Conservation (phyloP, 768 basidiomycete genomes). For the Termitomyces titanicus region DNA sequence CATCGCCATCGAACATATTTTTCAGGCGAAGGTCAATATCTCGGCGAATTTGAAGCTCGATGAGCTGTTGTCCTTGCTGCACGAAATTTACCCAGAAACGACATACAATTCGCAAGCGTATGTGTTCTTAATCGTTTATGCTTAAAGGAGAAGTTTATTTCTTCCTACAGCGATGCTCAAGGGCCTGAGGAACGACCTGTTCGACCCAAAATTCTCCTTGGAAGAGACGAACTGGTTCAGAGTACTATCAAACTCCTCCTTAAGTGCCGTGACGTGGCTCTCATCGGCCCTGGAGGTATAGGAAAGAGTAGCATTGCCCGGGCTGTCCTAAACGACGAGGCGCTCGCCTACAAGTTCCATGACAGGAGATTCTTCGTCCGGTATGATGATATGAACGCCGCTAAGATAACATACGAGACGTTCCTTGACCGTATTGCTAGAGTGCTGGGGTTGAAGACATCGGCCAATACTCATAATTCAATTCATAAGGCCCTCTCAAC, state of each 20-base stretch:
- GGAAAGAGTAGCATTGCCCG: slow-evolving; percentile 7
- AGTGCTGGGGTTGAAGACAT: not conserved
- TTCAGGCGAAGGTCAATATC: slow-evolving; percentile 9
- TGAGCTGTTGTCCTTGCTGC: slow-evolving; percentile 3
- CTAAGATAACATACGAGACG: not conserved
- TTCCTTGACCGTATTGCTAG: slow-evolving; percentile 6
- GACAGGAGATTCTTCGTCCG: slow-evolving; percentile 3
- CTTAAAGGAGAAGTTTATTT: not conserved
- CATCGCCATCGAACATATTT: not conserved
- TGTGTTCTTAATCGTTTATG: not conserved
- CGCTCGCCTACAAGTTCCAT: not conserved
- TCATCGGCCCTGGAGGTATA: slow-evolving; percentile 7
- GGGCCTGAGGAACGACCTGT: not conserved
- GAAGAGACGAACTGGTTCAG: slow-evolving; percentile 1
- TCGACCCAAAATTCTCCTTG: slow-evolving; percentile 3
- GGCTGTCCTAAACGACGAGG: not conserved
- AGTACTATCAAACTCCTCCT: not conserved
- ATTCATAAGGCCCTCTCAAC: not conserved
- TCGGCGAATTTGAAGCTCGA: slow-evolving; percentile 9
- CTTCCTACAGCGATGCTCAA: not conserved
- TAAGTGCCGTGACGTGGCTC: slow-evolving; percentile 2
- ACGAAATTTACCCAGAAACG: not conserved
- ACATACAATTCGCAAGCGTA: not conserved
- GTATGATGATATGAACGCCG: slow-evolving; percentile 6
- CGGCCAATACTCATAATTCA: not conserved